These are phyloP conservation scores for Leishmania turanica DNA, from an alignment of 208 protist species.

Conservation along the genomic window DNA sequence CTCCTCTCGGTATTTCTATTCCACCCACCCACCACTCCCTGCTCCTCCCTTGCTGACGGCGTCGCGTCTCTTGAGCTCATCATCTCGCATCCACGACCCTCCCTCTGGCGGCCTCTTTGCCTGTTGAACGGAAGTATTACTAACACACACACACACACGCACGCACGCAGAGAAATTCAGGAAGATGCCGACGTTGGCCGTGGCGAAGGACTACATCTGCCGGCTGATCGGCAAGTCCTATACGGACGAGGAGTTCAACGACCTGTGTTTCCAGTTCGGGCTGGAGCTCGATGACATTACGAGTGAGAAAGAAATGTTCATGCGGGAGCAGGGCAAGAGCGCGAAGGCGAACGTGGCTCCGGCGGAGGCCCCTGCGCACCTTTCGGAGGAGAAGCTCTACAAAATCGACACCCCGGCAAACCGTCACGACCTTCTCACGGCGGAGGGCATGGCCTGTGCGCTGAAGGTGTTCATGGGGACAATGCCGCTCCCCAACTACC, in stretches of 20 bases:
- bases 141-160: slow-evolving; percentile 15
- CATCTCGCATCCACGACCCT: neutral
- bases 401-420: slow-evolving; percentile 99
- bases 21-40: too few relatives aligned
- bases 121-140: neutral
- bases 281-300: slow-evolving; percentile 99
- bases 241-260: slow-evolving; percentile 95
- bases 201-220: slow-evolving; percentile 79
- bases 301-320: slow-evolving; percentile 94
- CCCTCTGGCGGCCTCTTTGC: neutral
- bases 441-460: slow-evolving; percentile 92
- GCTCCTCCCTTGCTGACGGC: too few relatives aligned
- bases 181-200: slow-evolving; percentile 87
- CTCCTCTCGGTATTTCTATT: neutral
- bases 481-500: slow-evolving; percentile 70
- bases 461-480: slow-evolving; percentile 91
- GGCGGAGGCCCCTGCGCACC: slow-evolving; percentile 47
- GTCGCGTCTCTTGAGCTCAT: neutral
- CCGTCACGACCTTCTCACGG: slow-evolving; percentile 98
- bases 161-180: slow-evolving; percentile 16
- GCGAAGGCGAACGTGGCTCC: slow-evolving; percentile 17
- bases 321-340: slow-evolving; percentile 85
- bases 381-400: slow-evolving; percentile 94
- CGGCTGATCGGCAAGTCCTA: slow-evolving; percentile 77
- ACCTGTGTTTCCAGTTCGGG: slow-evolving; percentile 98